A percentile compares a stretch with the other conserved stretches of the same genome.
Evolutionary conservation across 208 protist genomes (phyloP).

Genomic region (Herpetomonas samuelpessoai): DNA sequence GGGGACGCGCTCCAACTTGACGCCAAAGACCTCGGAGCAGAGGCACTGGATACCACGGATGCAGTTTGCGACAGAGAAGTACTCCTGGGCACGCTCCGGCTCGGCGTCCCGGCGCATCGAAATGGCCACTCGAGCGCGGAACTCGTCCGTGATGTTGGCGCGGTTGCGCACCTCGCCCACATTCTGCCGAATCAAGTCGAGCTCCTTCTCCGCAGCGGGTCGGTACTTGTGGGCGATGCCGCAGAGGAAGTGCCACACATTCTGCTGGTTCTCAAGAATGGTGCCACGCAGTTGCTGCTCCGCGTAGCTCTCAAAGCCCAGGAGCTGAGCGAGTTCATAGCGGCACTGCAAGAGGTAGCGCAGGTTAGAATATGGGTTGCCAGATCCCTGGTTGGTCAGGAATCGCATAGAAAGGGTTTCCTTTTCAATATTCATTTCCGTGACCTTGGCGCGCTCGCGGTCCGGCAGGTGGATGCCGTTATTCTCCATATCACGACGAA

Average conservation of each 20-base stretch:
- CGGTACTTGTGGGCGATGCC: conserved; percentile 83
- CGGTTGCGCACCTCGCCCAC: conserved; percentile 79
- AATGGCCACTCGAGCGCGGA: conserved; percentile 64
- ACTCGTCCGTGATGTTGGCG: conserved; percentile 78
- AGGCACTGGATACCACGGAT: conserved; percentile 89
- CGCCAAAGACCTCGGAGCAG: conserved; percentile 88
- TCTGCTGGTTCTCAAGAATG: conserved; percentile 86
- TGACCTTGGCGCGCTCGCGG: conserved; percentile 63
- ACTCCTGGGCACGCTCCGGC: conserved; percentile 64
- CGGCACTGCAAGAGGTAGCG: conserved; percentile 79
- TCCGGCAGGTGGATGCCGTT: conserved; percentile 90
- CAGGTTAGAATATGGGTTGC: conserved; percentile 76
- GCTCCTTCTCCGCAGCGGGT: conserved; percentile 73
- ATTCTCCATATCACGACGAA: conserved; percentile 91
- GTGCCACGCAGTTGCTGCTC: conserved; percentile 90
- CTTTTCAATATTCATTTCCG: conserved; percentile 88
- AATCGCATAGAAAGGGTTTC: conserved; percentile 85
- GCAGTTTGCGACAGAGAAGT: conserved; percentile 91
- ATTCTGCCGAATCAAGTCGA: conserved; percentile 67
- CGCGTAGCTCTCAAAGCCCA: conserved; percentile 87
- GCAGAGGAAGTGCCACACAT: conserved; percentile 91
- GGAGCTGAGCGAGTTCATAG: conserved; percentile 73
- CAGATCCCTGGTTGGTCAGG: conserved; percentile 62
- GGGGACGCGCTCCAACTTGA: conserved; percentile 71
- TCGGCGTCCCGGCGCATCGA: conserved; percentile 70